These are phyloP conservation scores for Quercus lobata DNA, from an alignment of 331 rosid species.

Conservation along the genomic window DNA sequence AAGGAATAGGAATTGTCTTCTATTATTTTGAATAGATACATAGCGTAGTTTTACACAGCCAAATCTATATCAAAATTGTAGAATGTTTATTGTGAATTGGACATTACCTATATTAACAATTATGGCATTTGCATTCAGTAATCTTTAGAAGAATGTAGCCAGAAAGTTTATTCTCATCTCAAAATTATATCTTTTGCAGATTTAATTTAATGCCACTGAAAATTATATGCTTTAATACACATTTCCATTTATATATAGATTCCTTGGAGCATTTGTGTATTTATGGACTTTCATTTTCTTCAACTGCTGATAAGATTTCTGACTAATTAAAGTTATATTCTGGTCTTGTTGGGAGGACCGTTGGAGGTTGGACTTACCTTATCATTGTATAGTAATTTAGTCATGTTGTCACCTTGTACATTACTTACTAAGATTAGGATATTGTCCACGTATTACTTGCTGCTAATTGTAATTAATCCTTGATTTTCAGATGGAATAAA, in stretches of 20 bases:
- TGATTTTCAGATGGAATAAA: no score
- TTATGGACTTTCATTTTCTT: not conserved
- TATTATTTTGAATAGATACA: not conserved
- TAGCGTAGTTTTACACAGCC: no score
- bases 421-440: no score
- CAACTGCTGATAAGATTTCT: not conserved
- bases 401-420: no score
- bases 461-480: no score
- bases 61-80: not conserved
- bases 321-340: not conserved
- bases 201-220: not conserved
- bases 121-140: not conserved
- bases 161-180: not conserved
- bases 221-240: not conserved
- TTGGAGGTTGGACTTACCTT: no score
- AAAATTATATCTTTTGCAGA: not conserved
- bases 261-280: not conserved
- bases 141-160: not conserved
- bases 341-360: no score
- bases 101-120: not conserved
- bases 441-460: no score
- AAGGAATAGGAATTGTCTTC: not conserved
- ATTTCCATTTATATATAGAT: not conserved
- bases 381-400: no score
- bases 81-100: not conserved